Evolutionary conservation across 1,284 basidiomycete species (phyloP), one percentile per base, ranked within the genome.

Genomic region (Inonotus obliquus): DNA sequence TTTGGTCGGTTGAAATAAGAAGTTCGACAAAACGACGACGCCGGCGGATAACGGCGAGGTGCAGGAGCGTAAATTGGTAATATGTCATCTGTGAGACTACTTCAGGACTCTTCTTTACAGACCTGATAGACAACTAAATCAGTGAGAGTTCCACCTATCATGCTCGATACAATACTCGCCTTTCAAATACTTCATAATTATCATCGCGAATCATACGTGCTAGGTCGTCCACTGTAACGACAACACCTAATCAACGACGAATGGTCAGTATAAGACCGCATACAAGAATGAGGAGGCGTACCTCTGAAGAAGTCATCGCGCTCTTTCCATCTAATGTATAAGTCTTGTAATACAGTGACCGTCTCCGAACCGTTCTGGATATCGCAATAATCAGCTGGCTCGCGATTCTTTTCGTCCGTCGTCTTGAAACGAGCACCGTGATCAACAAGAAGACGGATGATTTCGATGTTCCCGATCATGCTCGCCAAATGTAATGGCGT

Each of bases 401-500:
- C 32, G 6, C 54, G 53, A 2, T 54, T 17, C 38, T 27, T 19
- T 2, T 49, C 52, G 37, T 61, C 60, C 2, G 2, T 11, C 4
- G 54, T 47, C 23, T 61, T 38, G 19, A 56, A 49, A 4, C 14
- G 23, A n/a, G 60, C 54, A 13, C 54, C 53, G 21, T 14, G 27
- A 10, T 61, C 54, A 9, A 56, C 9, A 27, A 61, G 44, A 14
- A 25, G 11, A 14, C 38, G 10, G 41, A 61, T 61, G 17, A 61
- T 48, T 11, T 57, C 47, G 29, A 39, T 4, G 19, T 58, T 58
- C 7, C 56, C 56, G 4, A 38, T 25, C 61, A 57, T 57, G 55
- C 61, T 53, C 21, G 61, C 61, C n/a, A 41, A 58, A 38, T 62
- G 61, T 14, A 62, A 37, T 4, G 61, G 45, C 17, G 55, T 57